Evolutionary conservation across 345 rosid genomes (phyloP).

Genomic region (Erysimum cheiranthoides): DNA sequence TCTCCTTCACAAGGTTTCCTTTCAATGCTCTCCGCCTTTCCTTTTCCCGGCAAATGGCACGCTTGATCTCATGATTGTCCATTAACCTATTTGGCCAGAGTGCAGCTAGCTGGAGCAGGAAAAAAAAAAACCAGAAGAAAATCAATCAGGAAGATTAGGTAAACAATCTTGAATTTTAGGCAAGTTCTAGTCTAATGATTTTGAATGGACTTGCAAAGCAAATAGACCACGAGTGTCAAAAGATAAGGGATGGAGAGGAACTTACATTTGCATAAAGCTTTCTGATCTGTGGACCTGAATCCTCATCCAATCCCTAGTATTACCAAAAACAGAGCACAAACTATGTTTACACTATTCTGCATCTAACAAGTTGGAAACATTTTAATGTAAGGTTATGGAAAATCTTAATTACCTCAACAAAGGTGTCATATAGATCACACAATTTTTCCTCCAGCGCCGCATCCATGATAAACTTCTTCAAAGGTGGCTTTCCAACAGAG

Average conservation of each 20-base stretch:
- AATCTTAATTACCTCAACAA: slow-evolving; percentile 66
- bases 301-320: slow-evolving; percentile 87
- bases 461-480: slow-evolving; percentile 73
- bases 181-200: slow-evolving; percentile 6
- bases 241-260: slow-evolving; percentile 24
- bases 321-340: slow-evolving; percentile 38
- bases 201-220: slow-evolving; percentile 31
- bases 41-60: slow-evolving; percentile 85
- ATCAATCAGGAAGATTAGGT: slow-evolving; percentile 42
- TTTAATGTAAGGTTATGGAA: slow-evolving; percentile 27
- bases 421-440: slow-evolving; percentile 95
- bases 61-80: slow-evolving; percentile 92
- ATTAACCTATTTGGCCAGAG: slow-evolving; percentile 86
- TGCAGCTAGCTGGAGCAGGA: slow-evolving; percentile 70
- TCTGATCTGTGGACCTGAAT: slow-evolving; percentile 82
- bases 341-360: slow-evolving; percentile 26
- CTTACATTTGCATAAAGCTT: slow-evolving; percentile 83
- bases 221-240: slow-evolving; percentile 11
- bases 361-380: slow-evolving; percentile 20
- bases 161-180: slow-evolving; percentile 2
- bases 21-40: slow-evolving; percentile 54
- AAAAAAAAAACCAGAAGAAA: slow-evolving; percentile 30
- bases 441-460: slow-evolving; percentile 76
- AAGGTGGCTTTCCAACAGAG: slow-evolving; percentile 55
- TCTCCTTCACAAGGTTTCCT: slow-evolving; percentile 35